Percentiles rank a stretch among this genome's conserved stretches.
Evolutionary conservation across 768 basidiomycete species (phyloP).

Genomic region (Mrakia hoshinonis): DNA sequence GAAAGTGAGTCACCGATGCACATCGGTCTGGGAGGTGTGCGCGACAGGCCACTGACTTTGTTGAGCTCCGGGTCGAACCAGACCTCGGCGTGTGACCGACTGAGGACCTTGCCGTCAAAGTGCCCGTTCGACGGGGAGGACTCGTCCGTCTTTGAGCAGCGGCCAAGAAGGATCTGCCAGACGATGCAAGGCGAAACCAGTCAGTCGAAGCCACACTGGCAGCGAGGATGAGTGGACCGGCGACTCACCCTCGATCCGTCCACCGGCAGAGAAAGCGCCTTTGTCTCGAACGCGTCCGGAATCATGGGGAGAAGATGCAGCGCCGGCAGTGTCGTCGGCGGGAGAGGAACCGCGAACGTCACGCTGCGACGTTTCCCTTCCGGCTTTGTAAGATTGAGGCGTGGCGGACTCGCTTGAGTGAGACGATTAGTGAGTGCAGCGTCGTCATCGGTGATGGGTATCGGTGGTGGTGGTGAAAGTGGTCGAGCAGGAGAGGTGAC

Average conservation of each 20-base stretch:
- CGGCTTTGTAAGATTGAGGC: not conserved
- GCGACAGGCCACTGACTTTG: slow-evolving; percentile 47
- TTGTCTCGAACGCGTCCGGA: slow-evolving; percentile 76
- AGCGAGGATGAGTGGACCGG: slow-evolving; percentile 51
- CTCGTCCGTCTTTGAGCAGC: slow-evolving; percentile 47
- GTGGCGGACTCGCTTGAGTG: not conserved
- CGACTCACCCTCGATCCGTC: slow-evolving; percentile 18
- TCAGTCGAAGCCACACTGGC: slow-evolving; percentile 12
- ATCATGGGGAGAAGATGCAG: slow-evolving; percentile 74
- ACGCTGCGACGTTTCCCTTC: not conserved
- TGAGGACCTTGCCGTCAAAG: slow-evolving; percentile 95
- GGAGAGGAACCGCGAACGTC: not conserved
- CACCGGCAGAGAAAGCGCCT: slow-evolving; percentile 57
- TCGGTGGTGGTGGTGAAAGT: not conserved
- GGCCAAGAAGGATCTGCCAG: slow-evolving; percentile 76
- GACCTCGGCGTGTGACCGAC: slow-evolving; percentile 90
- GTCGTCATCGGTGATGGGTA: not conserved
- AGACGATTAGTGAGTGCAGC: not conserved
- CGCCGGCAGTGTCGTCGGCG: slow-evolving; percentile 38
- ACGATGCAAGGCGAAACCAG: slow-evolving; percentile 60
- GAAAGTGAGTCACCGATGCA: too few species aligned
- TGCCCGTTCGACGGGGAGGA: slow-evolving; percentile 86
- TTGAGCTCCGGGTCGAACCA: slow-evolving; percentile 69
- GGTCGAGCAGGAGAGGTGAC: not conserved
- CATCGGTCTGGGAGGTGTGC: not conserved